A percentile compares a stretch with the other conserved stretches of the same genome.
Evolutionary conservation across 192 early-diverging fungal species (phyloP).

Genomic region (Podila horticola): DNA sequence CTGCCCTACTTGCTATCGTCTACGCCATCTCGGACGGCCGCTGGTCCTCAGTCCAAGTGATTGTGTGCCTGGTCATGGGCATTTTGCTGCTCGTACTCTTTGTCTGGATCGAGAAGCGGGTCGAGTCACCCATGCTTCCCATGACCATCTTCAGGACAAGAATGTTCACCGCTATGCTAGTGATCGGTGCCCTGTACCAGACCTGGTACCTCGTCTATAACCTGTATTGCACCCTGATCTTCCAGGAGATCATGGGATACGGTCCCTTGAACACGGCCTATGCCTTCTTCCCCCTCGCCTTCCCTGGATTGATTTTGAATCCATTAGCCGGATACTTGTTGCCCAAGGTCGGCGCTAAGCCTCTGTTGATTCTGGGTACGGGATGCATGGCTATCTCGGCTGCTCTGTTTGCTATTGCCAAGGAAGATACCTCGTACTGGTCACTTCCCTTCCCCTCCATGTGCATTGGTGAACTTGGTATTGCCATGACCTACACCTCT

Average conservation of each 20-base stretch:
- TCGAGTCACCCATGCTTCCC: conserved; percentile 53
- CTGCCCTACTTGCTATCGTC: conserved; percentile 41
- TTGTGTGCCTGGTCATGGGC: conserved; percentile 44
- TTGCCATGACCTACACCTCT: conserved; percentile 51
- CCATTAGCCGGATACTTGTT: conserved; percentile 54
- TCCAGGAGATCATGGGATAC: conserved; percentile 60
- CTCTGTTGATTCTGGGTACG: conserved; percentile 33
- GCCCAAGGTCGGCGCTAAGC: conserved; percentile 46
- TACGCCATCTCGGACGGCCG: conserved; percentile 52
- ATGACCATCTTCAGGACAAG: conserved; percentile 54
- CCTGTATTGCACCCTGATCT: conserved; percentile 58
- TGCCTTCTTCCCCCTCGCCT: conserved; percentile 56
- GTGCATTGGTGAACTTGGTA: conserved; percentile 47
- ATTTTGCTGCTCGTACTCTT: conserved; percentile 50
- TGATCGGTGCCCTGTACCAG: conserved; percentile 54
- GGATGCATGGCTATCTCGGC: conserved; percentile 38
- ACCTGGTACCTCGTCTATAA: conserved; percentile 57
- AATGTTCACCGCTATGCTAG: conserved; percentile 60
- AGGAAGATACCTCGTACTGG: conserved; percentile 39
- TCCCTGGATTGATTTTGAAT: conserved; percentile 48
- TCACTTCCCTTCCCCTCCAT: conserved; percentile 49
- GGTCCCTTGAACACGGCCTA: conserved; percentile 54
- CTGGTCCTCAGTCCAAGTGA: conserved; percentile 49
- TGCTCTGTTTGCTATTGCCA: conserved; percentile 32
- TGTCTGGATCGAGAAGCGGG: conserved; percentile 52